phyloP scores from a whole-genome alignment of 2,329 filamentous ascomycete genomes.

The Colletotrichum phormii region DNA sequence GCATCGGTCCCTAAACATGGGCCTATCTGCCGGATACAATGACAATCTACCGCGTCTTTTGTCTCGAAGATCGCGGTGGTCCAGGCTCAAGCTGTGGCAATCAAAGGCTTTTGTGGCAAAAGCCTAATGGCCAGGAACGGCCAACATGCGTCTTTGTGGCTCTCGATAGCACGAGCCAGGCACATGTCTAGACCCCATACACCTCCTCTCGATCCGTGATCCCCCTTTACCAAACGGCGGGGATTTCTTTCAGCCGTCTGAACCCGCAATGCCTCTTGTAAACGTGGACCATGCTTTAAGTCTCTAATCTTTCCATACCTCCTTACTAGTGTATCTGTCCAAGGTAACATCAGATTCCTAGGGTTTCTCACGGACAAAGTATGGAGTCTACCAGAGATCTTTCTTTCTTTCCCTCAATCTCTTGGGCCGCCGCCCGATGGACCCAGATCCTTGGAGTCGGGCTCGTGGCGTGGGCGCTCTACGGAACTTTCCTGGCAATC shows the following conservation, averaged over 20 bases:
- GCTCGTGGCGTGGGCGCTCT: constrained; percentile 6
- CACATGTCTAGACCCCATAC: neutral
- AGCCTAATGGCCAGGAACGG: neutral
- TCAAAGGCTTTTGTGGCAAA: neutral
- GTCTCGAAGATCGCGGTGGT: neutral
- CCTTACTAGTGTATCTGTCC: neutral
- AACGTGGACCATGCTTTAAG: neutral
- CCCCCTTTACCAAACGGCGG: neutral
- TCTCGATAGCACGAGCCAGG: constrained; percentile 1
- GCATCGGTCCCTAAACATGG: neutral
- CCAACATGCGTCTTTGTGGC: neutral
- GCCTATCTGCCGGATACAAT: neutral
- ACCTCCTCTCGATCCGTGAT: neutral
- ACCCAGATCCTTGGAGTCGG: neutral
- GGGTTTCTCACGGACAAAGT: neutral
- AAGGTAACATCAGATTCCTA: neutral
- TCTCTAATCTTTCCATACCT: neutral
- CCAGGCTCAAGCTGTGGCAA: neutral
- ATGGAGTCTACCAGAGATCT: no score
- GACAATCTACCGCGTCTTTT: neutral
- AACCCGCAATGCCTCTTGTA: neutral
- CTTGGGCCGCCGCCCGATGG: neutral
- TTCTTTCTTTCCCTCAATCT: neutral
- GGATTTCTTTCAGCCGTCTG: neutral
- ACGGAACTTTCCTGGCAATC: constrained; percentile 17